Evolutionary conservation across 371 early-diverging fungal species (phyloP).

Genomic region (Haplosporangium sp.): DNA sequence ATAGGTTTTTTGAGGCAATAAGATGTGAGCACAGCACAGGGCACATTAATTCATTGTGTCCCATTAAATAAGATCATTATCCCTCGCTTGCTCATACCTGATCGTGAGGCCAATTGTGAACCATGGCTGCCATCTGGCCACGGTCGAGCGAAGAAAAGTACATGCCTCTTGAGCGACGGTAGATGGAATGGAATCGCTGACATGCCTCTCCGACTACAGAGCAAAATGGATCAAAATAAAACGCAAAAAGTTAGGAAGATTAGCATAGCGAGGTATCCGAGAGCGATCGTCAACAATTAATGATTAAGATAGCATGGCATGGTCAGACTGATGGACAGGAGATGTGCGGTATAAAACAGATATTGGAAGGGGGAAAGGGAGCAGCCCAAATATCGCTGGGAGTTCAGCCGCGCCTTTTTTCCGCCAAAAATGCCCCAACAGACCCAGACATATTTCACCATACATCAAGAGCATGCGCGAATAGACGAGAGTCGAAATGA

Average conservation of each 20-base stretch:
- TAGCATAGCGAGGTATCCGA: not conserved
- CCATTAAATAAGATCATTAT: not conserved
- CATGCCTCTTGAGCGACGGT: slow-evolving; percentile 74
- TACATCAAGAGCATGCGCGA: no score
- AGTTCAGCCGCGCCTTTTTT: no score
- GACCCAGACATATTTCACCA: slow-evolving; percentile 5
- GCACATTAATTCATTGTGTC: slow-evolving; percentile 25
- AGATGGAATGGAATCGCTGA: slow-evolving; percentile 69
- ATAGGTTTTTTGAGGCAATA: not conserved
- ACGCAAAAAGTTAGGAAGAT: slow-evolving; percentile 1
- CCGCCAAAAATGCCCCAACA: slow-evolving; percentile 5
- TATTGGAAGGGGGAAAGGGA: no score
- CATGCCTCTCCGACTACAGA: slow-evolving; percentile 57
- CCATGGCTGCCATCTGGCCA: slow-evolving; percentile 65
- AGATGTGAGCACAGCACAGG: slow-evolving; percentile 23
- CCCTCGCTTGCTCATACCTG: slow-evolving; percentile 29
- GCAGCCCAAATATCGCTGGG: no score
- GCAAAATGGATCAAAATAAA: not conserved
- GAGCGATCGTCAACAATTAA: not conserved
- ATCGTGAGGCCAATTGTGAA: slow-evolving; percentile 54
- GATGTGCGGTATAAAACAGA: no score
- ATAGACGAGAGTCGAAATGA: not conserved
- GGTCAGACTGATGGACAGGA: no score
- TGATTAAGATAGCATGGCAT: not conserved
- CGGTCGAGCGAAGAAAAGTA: slow-evolving; percentile 71